Evolutionary conservation across 1,284 basidiomycete species (phyloP).

Genomic region (Ganoderma boninense): DNA sequence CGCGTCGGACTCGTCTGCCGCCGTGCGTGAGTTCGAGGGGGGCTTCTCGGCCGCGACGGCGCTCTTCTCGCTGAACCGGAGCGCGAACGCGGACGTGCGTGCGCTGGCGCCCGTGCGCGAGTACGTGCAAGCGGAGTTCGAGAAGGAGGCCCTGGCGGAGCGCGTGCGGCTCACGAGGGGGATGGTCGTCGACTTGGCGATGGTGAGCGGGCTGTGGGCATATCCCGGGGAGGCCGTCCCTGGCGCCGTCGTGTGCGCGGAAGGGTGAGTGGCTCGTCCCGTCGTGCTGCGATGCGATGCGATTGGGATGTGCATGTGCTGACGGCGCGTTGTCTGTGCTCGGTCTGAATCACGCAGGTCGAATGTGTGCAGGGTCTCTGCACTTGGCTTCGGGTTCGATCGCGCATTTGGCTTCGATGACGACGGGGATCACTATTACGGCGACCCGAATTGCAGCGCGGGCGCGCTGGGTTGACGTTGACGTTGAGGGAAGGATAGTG

Average conservation of each 20-base stretch:
- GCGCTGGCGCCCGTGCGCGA: constrained; percentile 58
- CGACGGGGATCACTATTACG: constrained; percentile 46
- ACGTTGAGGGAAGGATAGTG: constrained; percentile 57
- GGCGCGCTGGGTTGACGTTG: constrained; percentile 69
- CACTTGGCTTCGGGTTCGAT: constrained; percentile 69
- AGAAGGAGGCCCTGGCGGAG: constrained; percentile 47
- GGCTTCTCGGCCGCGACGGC: constrained; percentile 47
- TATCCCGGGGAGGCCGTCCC: constrained; percentile 54
- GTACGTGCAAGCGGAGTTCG: constrained; percentile 65
- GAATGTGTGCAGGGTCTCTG: constrained; percentile 64
- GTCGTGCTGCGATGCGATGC: constrained; percentile 1
- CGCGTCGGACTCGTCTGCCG: constrained; percentile 65
- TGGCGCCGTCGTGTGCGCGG: constrained; percentile 61
- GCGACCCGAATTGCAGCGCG: constrained; percentile 52
- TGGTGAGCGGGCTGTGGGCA: constrained; percentile 68
- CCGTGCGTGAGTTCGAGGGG: constrained; percentile 51
- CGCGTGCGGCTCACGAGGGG: constrained; percentile 62
- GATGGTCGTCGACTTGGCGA: constrained; percentile 71
- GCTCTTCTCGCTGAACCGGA: constrained; percentile 55
- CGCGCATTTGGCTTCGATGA: constrained; percentile 63
- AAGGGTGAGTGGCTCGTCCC: constrained; percentile 53
- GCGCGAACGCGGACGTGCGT: constrained; percentile 51
- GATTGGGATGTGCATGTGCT: constrained; percentile 3
- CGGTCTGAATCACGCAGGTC: constrained; percentile 51
- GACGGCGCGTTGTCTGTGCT: background rate